Base-by-base conservation (phyloP, 176 grass and related monocot genomes). In the Rhipidocladum racemiflorum region DNA sequence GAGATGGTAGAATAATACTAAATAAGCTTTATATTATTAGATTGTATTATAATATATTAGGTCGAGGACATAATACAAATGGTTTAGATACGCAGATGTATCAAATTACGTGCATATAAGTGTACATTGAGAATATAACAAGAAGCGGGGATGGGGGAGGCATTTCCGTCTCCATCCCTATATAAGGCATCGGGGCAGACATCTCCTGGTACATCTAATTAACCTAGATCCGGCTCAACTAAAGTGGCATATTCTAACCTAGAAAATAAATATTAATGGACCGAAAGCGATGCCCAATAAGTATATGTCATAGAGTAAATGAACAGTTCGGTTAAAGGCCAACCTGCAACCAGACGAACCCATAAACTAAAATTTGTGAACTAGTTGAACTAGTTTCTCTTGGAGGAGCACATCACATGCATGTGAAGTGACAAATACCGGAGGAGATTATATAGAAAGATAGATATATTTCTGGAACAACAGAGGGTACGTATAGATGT, bases 191-290 rank as follows among this genome's bases (percentile, higher is more conserved):
- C 32, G 32, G 32, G 32, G 32, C 32, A 3, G 32, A 34, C 32
- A 34, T 34, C 32, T 34, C 32, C 2, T 3, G 3, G 32, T 34
- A 34, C 2, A 3, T 34, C 32, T 34, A 34, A 1, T 3, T 34
- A 34, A 1, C 32, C 32, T 34, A 34, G 80, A 56, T 76, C 82
- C 7, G 28, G 9, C 16, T 54, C 77, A 81, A 27, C 29, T 46
- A 9, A 61, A 85, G 42, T 32, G 62, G 36, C 72, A 44, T 67
- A 81, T 81, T 68, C 75, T 44, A 17, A 15, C 38, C 24, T 54
- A 56, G 8, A 67, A 29, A 54, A 43, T 46, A 86, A 85, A 66
- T 64, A 67, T 3, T 38, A 9, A 23, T 40, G 63, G 56, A 44
- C 45, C 46, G 18, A 79, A 88, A 53, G 25, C 9, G 39, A 29